phyloP scores from a whole-genome alignment of 2,329 filamentous ascomycete genomes.

The Fusarium irregulare region DNA sequence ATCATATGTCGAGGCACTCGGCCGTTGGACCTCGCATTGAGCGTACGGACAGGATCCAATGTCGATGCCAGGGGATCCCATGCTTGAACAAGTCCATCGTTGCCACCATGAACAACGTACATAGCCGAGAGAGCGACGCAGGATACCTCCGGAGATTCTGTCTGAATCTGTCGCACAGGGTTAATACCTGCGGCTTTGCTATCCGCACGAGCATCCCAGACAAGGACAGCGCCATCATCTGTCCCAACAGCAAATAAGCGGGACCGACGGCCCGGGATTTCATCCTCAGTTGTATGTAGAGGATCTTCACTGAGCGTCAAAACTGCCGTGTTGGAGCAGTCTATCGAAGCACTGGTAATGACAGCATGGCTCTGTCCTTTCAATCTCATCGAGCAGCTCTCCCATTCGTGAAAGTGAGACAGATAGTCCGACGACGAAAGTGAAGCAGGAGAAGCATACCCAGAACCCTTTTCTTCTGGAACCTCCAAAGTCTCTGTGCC shows the following conservation, averaged over 20 bases:
- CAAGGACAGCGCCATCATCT: conserved; percentile 76
- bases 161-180: conserved; percentile 85
- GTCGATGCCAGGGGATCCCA: conserved; percentile 95
- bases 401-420: conserved; percentile 49
- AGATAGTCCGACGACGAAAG: conserved; percentile 29
- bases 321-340: conserved; percentile 78
- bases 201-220: conserved; percentile 86
- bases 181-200: conserved; percentile 60
- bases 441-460: conserved; percentile 42
- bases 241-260: conserved; percentile 87
- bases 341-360: conserved; percentile 77
- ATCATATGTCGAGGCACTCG: conserved; percentile 80
- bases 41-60: conserved; percentile 80
- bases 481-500: conserved; percentile 8
- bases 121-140: conserved; percentile 85
- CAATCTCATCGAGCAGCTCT: conserved; percentile 54
- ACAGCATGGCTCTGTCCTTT: conserved; percentile 68
- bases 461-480: conserved; percentile 38
- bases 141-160: conserved; percentile 88
- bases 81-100: conserved; percentile 92
- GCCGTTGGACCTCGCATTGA: conserved; percentile 86
- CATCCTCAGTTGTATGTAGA: conserved; percentile 60
- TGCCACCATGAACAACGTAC: conserved; percentile 92
- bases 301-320: conserved; percentile 83
- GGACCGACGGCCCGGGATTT: conserved; percentile 86